Base-by-base conservation (phyloP, 306 rosid genomes). In the Acacia confusa region DNA sequence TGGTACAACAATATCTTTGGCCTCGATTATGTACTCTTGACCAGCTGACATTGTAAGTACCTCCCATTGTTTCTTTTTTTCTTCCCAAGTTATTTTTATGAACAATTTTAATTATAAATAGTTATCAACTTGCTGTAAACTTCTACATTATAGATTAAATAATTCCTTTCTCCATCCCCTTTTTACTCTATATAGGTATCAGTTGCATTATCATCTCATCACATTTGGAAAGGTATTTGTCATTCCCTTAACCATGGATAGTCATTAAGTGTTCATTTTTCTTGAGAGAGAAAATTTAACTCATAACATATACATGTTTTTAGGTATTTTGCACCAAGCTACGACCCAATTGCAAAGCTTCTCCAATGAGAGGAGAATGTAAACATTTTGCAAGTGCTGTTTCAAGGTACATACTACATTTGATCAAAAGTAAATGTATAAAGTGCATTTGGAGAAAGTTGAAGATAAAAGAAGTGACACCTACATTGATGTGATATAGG, bases 191-290 rank as follows among this genome's bases (percentile, higher is more conserved):
- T 43, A 25, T 7, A 94, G 94, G 90, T 94, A 92, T 50, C 89
- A 91, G 68, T 86, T 94, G 14, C 98, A 92, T 85, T 92, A 91
- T 83, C 97, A 89, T 27, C 5, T 94, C 85, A 94, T 94, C 79
- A 92, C 97, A 2, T 92, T 88, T 82, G 97, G 98, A 83, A 92
- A 94, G 97, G 97, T 93, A 82, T 14, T 15, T 44, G 75, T 43
- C 75, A 19, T 13, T 25, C 19, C 45, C 0, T 2, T 0, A 40
- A 38, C 16, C 22, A 38, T 1, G 41, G 1, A 50, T 22, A 15
- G 3, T 53, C 45, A 60, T 28, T 24, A 25, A 60, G 12, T 68
- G 24, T 13, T 24, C 14, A 34, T 78, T 11, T 30, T 58, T 57
- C 13, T 15, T 24, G 17, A 9, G 7, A 16, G n/a, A 22, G 66